Evolutionary conservation across 2,329 filamentous ascomycete genomes (phyloP).

Genomic region (Paecilomyces formosus): DNA sequence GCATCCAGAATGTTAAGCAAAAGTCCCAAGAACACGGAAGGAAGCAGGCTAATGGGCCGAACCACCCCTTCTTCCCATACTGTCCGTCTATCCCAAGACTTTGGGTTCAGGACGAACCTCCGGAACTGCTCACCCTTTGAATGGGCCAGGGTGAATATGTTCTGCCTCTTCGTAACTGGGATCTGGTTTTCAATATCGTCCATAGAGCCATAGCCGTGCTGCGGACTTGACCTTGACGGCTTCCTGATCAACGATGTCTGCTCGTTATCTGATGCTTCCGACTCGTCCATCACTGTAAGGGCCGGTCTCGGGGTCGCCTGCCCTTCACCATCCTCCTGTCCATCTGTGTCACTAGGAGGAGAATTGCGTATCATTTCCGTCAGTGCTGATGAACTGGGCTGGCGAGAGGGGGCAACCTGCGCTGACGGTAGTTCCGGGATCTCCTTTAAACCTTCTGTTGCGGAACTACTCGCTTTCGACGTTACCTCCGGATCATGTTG

Average conservation of each 20-base stretch:
- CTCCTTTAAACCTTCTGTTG: slow-evolving; percentile 52
- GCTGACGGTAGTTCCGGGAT: slow-evolving; percentile 50
- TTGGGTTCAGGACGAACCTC: slow-evolving; percentile 49
- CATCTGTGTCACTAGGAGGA: slow-evolving; percentile 18
- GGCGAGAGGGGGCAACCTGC: slow-evolving; percentile 16
- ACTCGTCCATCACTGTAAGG: slow-evolving; percentile 13
- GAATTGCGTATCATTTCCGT: slow-evolving; percentile 45
- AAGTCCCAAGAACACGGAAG: slow-evolving; percentile 80
- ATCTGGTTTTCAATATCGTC: slow-evolving; percentile 25
- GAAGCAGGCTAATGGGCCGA: slow-evolving; percentile 63
- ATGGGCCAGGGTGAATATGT: slow-evolving; percentile 9
- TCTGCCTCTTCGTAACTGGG: slow-evolving; percentile 4
- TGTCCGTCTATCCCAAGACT: slow-evolving; percentile 61
- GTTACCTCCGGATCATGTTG: slow-evolving; percentile 7
- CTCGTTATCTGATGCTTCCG: slow-evolving; percentile 24
- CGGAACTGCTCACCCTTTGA: slow-evolving; percentile 14
- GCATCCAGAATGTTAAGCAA: slow-evolving; percentile 91
- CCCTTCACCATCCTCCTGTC: slow-evolving; percentile 12
- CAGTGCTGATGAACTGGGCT: slow-evolving; percentile 37
- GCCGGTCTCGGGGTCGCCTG: slow-evolving; percentile 7
- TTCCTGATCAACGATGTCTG: slow-evolving; percentile 28
- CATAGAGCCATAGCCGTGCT: slow-evolving; percentile 20
- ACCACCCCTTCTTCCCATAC: slow-evolving; percentile 60
- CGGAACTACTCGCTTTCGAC: slow-evolving; percentile 18
- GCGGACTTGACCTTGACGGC: slow-evolving; percentile 17